Evolutionary conservation across 306 rosid species (phyloP), one percentile per base, ranked within the genome.

Genomic region (Malus fusca): DNA sequence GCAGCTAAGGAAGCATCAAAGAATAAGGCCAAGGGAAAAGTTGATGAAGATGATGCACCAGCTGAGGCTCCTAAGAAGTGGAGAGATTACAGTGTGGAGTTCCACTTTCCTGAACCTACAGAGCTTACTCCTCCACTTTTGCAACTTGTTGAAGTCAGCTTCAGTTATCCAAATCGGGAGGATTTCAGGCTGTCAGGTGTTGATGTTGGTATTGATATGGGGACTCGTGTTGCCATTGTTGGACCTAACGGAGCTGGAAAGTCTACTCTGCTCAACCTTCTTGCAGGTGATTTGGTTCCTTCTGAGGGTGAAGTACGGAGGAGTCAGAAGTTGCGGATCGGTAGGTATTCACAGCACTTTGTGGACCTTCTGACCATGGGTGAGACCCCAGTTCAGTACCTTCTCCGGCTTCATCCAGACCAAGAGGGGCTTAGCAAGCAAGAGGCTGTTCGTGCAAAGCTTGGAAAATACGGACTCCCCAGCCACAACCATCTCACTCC

Each of bases 391-490:
- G 89, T 88, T 66, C 87, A 86, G 79, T 90, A 88, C 75, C 88
- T 90, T 78, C 89, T 90, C 46, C 89, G 88, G 61, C 91, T 88
- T 67, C 91, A 90, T 79, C 91, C 92, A 0, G 87, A 88, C 23
- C 96, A 90, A 72, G 96, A 88, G 80, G 92, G 96, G 53, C 82
- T 84, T 28, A 90, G 96, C 80, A 90, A 88, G 90, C 92, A 90
- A 78, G 96, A 90, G 69, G 93, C 93, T 64, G 89, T 88, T 51
- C 86, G 89, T 31, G 93, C 90, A 76, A 88, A 87, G 76, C 83
- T 89, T 33, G 93, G 93, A 21, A 89, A 89, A 79, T 89, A 83
- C 77, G 93, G 93, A 52, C 84, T 89, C 40, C 91, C 91, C 28
- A 87, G 93, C 81, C 93, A 89, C 81, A 89, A 89, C 78, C 93